Conservation (phyloP, 805 yeast species). For the Isabelozyma pseudorhagii region DNA sequence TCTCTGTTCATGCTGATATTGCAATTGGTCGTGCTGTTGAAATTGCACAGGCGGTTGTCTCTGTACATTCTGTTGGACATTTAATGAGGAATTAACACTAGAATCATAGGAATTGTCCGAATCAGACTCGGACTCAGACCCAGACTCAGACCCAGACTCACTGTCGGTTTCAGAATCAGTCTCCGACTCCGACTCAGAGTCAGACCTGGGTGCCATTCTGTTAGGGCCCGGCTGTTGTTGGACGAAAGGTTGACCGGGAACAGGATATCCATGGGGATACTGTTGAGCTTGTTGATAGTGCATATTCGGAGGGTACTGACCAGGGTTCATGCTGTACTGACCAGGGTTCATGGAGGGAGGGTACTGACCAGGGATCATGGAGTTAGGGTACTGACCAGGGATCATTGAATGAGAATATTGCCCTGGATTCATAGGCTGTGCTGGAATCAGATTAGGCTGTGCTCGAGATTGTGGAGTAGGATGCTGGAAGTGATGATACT, state of each 20-base stretch:
- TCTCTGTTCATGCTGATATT: neutral
- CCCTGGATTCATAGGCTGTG: neutral
- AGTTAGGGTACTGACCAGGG: neutral
- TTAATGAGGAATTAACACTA: neutral
- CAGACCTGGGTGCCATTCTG: neutral
- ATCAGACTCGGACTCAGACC: neutral
- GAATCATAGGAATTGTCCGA: neutral
- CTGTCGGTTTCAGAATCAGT: neutral
- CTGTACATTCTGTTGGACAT: neutral
- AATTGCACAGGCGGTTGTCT: neutral
- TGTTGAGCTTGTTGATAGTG: constrained; percentile 1
- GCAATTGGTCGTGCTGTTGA: neutral
- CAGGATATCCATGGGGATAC: neutral
- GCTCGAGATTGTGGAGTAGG: no score
- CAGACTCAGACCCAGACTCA: neutral
- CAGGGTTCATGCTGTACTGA: neutral
- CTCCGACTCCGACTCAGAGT: neutral
- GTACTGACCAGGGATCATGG: neutral
- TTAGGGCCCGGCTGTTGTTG: neutral
- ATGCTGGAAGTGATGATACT: no score
- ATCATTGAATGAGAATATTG: neutral
- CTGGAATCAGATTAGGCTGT: neutral
- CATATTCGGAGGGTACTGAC: neutral
- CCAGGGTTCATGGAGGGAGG: neutral
- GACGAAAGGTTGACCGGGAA: neutral